A percentile compares a stretch with the other conserved stretches of the same genome.
phyloP scores from a whole-genome alignment of 257 asterid species.

The Solanum piurae region DNA sequence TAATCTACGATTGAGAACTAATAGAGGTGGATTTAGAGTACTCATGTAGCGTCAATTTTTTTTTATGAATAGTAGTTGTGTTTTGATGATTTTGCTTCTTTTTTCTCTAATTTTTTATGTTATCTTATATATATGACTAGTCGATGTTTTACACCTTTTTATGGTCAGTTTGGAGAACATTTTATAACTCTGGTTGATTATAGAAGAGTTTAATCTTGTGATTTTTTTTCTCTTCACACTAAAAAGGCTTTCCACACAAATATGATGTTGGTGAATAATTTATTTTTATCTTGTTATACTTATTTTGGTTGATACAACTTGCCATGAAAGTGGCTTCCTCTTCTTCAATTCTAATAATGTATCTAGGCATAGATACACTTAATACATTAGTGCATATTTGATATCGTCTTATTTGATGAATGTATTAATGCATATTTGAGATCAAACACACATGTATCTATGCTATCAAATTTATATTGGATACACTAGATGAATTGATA shows the following conservation, averaged over 20 bases:
- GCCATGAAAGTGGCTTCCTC: neutral
- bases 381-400: too few species aligned
- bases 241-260: neutral
- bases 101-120: too few species aligned
- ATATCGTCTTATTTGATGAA: neutral
- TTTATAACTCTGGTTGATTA: neutral
- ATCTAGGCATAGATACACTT: neutral
- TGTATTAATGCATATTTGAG: neutral
- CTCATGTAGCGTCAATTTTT: neutral
- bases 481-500: too few species aligned
- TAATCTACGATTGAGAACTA: neutral
- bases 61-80: too few species aligned
- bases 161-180: too few species aligned
- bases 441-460: too few species aligned
- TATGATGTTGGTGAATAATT: too few species aligned
- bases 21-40: neutral
- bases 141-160: neutral
- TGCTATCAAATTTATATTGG: too few species aligned
- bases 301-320: neutral
- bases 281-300: neutral
- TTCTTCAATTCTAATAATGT: too few species aligned
- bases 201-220: neutral
- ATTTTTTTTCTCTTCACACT: neutral
- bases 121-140: too few species aligned
- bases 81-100: neutral